Evolutionary conservation across 73 alveolate genomes (phyloP).

Genomic region (Paramecium octaurelia): DNA sequence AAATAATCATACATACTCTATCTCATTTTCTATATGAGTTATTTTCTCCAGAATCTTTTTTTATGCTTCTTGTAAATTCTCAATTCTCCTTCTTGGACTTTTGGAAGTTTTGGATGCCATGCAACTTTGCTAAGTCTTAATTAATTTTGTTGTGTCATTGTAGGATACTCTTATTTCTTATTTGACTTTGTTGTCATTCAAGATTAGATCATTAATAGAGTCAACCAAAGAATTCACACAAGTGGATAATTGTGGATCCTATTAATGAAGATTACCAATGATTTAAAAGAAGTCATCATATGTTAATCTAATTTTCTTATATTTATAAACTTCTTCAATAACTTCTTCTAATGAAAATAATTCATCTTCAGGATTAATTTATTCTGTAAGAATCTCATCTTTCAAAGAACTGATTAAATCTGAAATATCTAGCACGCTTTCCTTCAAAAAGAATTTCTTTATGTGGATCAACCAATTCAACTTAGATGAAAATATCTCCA

Average conservation of each 20-base stretch:
- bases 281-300: constrained; percentile 31
- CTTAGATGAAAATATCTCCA: constrained; percentile 6
- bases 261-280: not conserved
- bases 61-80: not conserved
- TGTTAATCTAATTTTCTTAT: not conserved
- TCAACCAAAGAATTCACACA: constrained; percentile 18
- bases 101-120: not conserved
- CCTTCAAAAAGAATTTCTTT: not conserved
- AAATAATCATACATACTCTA: not conserved
- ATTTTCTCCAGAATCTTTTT: constrained; percentile 30
- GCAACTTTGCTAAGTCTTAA: not conserved
- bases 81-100: constrained; percentile 29
- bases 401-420: not conserved
- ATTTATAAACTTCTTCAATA: not conserved
- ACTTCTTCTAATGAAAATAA: constrained; percentile 26
- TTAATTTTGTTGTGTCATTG: not conserved
- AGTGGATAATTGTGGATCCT: constrained; percentile 29
- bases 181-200: not conserved
- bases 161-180: not conserved
- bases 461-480: constrained; percentile 13
- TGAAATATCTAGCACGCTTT: not conserved
- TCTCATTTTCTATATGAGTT: constrained; percentile 1
- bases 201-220: constrained; percentile 19
- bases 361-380: not conserved
- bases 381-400: not conserved